These are phyloP conservation scores for Claviceps africana DNA, from an alignment of 2,329 filamentous ascomycete species.

Conservation along the genomic window DNA sequence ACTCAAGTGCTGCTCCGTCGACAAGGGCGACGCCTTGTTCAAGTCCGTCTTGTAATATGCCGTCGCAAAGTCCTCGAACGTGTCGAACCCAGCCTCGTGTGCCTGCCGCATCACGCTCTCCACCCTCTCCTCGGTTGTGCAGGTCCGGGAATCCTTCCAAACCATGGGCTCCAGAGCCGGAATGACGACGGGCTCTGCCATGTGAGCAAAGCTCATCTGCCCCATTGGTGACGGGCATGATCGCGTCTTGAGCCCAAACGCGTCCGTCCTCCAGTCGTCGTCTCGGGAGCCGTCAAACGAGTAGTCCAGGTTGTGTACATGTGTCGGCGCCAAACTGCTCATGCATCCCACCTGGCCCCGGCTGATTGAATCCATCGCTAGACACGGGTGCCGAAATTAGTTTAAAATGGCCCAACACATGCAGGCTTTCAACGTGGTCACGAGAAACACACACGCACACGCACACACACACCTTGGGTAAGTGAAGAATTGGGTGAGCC, in stretches of 20 bases:
- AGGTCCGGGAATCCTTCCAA: not conserved
- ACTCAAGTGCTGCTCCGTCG: slow-evolving; percentile 14
- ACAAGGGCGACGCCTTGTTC: slow-evolving; percentile 9
- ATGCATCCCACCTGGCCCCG: slow-evolving; percentile 7
- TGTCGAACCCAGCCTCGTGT: slow-evolving; percentile 12
- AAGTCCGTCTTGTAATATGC: slow-evolving; percentile 14
- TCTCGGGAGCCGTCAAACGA: slow-evolving; percentile 7
- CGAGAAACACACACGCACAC: not conserved
- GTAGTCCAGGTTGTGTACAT: slow-evolving; percentile 10
- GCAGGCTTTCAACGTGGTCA: not conserved
- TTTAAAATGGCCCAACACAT: not conserved
- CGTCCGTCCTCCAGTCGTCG: slow-evolving; percentile 10
- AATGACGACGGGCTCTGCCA: not conserved
- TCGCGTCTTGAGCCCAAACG: slow-evolving; percentile 5
- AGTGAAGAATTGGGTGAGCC: not conserved
- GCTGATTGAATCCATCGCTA: slow-evolving; percentile 6
- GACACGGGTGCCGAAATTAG: not conserved
- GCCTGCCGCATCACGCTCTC: slow-evolving; percentile 12
- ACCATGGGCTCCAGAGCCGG: not conserved
- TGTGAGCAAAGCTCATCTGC: slow-evolving; percentile 3
- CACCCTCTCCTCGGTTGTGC: slow-evolving; percentile 9
- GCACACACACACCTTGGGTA: slow-evolving; percentile 3
- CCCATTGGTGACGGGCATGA: slow-evolving; percentile 3
- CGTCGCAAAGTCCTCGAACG: slow-evolving; percentile 14
- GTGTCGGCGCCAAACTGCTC: slow-evolving; percentile 5